phyloP scores from a whole-genome alignment of 305 asterid species.

The Fraxinus angustifolia region DNA sequence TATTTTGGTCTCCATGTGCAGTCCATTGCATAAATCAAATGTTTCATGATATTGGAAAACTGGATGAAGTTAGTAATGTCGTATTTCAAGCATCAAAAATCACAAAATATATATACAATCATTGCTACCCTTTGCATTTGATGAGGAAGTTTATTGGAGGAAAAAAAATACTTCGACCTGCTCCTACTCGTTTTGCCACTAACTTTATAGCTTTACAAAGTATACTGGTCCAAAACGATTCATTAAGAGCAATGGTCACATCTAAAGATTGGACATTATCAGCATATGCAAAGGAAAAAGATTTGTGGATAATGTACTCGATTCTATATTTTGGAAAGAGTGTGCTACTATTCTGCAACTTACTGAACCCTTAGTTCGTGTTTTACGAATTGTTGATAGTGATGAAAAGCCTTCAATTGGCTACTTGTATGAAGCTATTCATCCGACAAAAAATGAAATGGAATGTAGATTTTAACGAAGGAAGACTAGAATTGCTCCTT shows the following conservation, averaged over 20 bases:
- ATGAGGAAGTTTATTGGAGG: too few relatives aligned
- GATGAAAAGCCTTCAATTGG: neutral
- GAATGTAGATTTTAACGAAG: neutral
- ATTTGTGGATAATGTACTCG: neutral
- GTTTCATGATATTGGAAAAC: too few relatives aligned
- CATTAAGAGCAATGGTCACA: neutral
- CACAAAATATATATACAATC: too few relatives aligned
- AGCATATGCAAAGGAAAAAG: neutral
- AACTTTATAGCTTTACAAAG: too few relatives aligned
- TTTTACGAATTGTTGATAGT: neutral
- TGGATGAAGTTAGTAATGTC: too few relatives aligned
- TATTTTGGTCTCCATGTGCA: too few relatives aligned
- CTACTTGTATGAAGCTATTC: neutral
- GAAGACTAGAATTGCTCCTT: neutral
- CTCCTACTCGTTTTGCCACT: too few relatives aligned
- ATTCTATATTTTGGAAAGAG: neutral
- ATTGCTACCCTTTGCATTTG: too few relatives aligned
- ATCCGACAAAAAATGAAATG: neutral
- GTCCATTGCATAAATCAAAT: too few relatives aligned
- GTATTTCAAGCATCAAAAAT: too few relatives aligned
- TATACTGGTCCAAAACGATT: neutral
- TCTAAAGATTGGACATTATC: neutral
- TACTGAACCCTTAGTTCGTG: neutral
- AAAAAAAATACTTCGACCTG: too few relatives aligned
- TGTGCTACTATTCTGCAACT: neutral